phyloP scores from a whole-genome alignment of 108 stramenopile species.

The Cyclotella sp. region DNA sequence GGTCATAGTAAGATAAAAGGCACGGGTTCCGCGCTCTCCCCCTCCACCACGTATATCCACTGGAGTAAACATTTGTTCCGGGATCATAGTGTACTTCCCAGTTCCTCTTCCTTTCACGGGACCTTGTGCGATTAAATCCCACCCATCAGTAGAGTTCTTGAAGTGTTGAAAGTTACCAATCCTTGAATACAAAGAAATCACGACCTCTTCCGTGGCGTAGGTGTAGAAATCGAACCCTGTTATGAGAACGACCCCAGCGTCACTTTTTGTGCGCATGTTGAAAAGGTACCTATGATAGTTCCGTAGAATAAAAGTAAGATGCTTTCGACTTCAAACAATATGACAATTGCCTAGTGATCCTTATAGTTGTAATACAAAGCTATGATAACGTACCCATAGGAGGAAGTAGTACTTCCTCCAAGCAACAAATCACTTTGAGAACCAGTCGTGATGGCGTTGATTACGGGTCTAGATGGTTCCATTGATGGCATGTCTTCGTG shows the following conservation, averaged over 20 bases:
- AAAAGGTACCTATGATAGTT: conserved; percentile 17
- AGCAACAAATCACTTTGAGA: conserved; percentile 26
- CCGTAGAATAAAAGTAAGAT: not conserved
- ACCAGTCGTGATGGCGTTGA: conserved; percentile 31
- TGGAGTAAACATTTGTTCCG: conserved; percentile 24
- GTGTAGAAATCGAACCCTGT: conserved; percentile 35
- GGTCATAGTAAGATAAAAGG: conserved; percentile 28
- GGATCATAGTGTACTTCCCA: conserved; percentile 29
- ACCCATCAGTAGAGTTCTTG: conserved; percentile 26
- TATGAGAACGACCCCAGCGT: conserved; percentile 14
- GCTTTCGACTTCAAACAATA: not conserved
- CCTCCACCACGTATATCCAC: conserved; percentile 31
- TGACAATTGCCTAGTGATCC: not conserved
- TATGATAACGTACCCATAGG: conserved; percentile 8
- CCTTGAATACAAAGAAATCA: conserved; percentile 13
- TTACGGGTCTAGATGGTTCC: conserved; percentile 18
- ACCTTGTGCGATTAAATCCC: conserved; percentile 27
- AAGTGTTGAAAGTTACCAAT: conserved; percentile 16
- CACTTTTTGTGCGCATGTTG: conserved; percentile 27
- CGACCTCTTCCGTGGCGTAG: conserved; percentile 15
- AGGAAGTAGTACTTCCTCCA: conserved; percentile 34
- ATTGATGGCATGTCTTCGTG: conserved; percentile 5
- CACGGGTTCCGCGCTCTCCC: conserved; percentile 22
- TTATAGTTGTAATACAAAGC: not conserved
- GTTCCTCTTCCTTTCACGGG: conserved; percentile 15